Base-by-base conservation (phyloP, 768 basidiomycete species). In the Hypsizygus marmoreus region DNA sequence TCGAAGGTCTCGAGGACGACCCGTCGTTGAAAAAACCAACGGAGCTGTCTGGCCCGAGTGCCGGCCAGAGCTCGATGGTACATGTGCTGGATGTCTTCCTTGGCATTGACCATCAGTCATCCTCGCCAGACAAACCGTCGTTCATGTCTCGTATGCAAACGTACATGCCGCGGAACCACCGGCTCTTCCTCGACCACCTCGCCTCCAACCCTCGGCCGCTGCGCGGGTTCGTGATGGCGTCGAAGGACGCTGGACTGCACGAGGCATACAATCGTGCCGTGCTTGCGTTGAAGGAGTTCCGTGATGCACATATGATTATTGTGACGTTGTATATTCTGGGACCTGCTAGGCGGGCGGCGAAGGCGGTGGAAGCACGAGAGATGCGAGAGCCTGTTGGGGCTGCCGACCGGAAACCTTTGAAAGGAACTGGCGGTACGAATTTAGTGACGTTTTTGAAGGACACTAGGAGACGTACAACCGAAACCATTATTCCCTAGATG, bases 161-260 rank as follows among this genome's bases (percentile, higher is more conserved):
- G 6, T 92, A 93, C 65, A 93, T 93, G 91, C 88, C 91, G 5
- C 76, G 80, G 9, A 80, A 84, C 52, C 90, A 92, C 59, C 84
- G 88, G 20, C 69, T 77, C n/a, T 92, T 91, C 68, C 69, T 93
- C 20, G 71, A 69, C 40, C 86, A 91, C 60, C 77, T 93, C 20
- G 62, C 73, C 8, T 61, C 68, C 9, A 80, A 76, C 45, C 82
- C 82, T 2, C 76, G 83, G 1, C 79, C 83, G 0, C 67, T 91
- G 10, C 78, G 88, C 24, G 60, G 64, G 13, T 66, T 90, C 25
- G 82, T 88, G 5, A 42, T 52, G 22, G 51, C 48, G 12, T 40
- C 53, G 20, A 49, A 50, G 6, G 59, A 70, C 31, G 48, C 54
- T 0, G 47, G 61, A 36, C 62, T 82, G 24, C 60, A 68, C 9